These are phyloP conservation scores for Ulmus americana DNA, from an alignment of 331 rosid genomes.

Conservation along the genomic window DNA sequence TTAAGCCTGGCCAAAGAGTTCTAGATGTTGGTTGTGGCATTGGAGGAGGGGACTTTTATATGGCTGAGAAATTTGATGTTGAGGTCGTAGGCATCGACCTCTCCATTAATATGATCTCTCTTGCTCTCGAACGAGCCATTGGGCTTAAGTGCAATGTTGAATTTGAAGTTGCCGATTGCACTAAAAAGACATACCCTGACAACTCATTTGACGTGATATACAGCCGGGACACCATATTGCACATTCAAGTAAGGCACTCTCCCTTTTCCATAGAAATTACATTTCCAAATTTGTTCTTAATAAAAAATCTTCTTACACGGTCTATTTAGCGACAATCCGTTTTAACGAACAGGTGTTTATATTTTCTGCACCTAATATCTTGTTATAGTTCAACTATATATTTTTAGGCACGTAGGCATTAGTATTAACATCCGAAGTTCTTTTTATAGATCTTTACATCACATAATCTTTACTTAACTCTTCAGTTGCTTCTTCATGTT, in stretches of 20 bases:
- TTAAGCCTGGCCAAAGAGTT: constrained; percentile 74
- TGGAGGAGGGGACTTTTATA: constrained; percentile 93
- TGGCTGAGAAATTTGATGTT: constrained; percentile 72
- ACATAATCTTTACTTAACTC: too few species aligned
- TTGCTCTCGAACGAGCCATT: constrained; percentile 77
- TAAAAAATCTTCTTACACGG: too few species aligned
- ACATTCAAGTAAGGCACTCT: constrained; percentile 60
- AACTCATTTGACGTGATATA: constrained; percentile 70
- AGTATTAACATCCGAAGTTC: too few species aligned
- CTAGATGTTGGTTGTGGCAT: constrained; percentile 94
- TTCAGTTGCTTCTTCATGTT: background rate
- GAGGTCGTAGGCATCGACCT: constrained; percentile 88
- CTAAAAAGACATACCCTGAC: constrained; percentile 57
- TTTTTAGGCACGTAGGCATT: too few species aligned
- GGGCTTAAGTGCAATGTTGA: constrained; percentile 70
- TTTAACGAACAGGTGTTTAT: background rate
- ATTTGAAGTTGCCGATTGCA: constrained; percentile 90
- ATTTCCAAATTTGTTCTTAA: background rate
- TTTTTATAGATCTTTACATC: background rate
- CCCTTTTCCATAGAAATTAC: background rate
- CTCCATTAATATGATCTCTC: constrained; percentile 83
- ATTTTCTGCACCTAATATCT: background rate
- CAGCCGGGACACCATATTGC: constrained; percentile 76
- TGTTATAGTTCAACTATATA: background rate
- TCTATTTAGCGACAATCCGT: background rate